Evolutionary conservation across 2,329 filamentous ascomycete species (phyloP).

Genomic region (Monilinia aucupariae): DNA sequence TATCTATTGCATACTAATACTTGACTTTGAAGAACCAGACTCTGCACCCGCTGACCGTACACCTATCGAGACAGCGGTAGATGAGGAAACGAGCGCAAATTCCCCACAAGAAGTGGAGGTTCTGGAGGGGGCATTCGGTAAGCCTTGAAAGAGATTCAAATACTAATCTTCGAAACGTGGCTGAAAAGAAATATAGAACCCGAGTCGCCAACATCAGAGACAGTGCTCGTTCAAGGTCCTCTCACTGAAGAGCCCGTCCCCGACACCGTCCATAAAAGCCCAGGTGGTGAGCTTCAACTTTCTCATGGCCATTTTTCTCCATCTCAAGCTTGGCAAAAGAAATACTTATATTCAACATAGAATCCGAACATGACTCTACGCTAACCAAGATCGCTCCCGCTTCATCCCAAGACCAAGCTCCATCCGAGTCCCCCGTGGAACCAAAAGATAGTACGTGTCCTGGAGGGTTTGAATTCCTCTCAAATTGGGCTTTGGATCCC

Average conservation of each 20-base stretch:
- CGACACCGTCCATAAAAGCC: neutral
- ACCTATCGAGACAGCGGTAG: neutral
- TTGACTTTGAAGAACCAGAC: neutral
- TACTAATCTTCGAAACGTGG: neutral
- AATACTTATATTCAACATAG: neutral
- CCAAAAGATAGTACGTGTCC: slow-evolving; percentile 4
- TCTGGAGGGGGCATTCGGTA: neutral
- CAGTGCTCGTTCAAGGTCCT: neutral
- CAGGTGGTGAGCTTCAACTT: slow-evolving; percentile 4
- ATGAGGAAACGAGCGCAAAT: neutral
- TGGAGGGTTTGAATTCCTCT: neutral
- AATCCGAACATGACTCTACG: neutral
- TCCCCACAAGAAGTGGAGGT: neutral
- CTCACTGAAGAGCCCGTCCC: neutral
- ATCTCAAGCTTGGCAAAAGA: too few species aligned
- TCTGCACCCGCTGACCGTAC: neutral
- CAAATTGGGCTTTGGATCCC: neutral
- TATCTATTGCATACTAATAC: neutral
- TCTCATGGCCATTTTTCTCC: neutral
- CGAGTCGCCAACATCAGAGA: neutral
- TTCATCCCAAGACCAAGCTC: neutral
- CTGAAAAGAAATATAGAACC: neutral
- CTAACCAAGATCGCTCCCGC: neutral
- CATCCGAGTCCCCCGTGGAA: neutral
- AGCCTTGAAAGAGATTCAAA: neutral